Conservation (phyloP, 768 basidiomycete species). For the Dioszegia aurantiaca region DNA sequence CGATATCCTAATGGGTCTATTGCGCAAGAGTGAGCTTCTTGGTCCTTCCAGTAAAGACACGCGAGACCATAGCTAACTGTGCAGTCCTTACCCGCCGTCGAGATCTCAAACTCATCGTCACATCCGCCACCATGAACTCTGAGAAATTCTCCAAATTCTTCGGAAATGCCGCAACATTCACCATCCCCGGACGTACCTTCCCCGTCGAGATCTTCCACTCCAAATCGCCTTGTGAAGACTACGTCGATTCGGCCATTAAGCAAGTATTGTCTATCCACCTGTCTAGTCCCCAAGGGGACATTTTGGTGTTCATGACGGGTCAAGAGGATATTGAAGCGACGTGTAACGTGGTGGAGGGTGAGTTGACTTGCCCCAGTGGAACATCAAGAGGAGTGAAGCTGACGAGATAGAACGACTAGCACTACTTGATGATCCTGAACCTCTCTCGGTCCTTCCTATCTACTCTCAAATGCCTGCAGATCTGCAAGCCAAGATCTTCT, state of each 20-base stretch:
- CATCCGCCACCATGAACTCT: constrained; percentile 95
- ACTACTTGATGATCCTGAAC: constrained; percentile 85
- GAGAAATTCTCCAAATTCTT: constrained; percentile 83
- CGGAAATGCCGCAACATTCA: constrained; percentile 89
- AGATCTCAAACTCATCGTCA: constrained; percentile 93
- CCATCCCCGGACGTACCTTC: constrained; percentile 91
- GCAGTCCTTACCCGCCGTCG: constrained; percentile 79
- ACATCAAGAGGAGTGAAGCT: not conserved
- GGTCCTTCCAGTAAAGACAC: not conserved
- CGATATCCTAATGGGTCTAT: constrained; percentile 94
- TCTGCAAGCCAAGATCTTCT: constrained; percentile 95
- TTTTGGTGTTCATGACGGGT: constrained; percentile 88
- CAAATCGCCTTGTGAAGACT: constrained; percentile 98
- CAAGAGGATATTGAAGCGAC: constrained; percentile 99
- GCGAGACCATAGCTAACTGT: not conserved
- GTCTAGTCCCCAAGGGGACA: constrained; percentile 86
- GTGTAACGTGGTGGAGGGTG: constrained; percentile 88
- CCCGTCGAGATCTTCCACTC: constrained; percentile 95
- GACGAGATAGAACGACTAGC: constrained; percentile 71
- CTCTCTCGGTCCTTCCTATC: constrained; percentile 88
- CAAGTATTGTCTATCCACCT: constrained; percentile 96
- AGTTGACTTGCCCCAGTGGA: constrained; percentile 31
- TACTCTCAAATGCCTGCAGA: constrained; percentile 99
- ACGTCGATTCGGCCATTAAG: constrained; percentile 96
- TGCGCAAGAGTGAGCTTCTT: constrained; percentile 73